Evolutionary conservation across 352 stramenopile species (phyloP).

Genomic region (Pythium sp.): DNA sequence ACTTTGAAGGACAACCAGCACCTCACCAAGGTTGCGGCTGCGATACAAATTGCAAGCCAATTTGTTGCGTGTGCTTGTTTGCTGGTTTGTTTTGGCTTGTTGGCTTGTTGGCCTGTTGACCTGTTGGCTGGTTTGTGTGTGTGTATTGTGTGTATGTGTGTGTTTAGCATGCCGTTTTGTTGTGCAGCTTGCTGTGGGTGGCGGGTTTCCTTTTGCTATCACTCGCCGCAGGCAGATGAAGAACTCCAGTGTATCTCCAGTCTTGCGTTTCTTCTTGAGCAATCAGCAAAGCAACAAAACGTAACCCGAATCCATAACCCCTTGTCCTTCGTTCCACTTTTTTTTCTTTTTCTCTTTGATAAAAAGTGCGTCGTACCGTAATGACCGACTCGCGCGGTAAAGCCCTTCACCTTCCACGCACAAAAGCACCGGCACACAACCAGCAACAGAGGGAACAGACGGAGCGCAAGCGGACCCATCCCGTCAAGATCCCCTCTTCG

Average conservation of each 20-base stretch:
- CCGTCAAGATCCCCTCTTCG: slow-evolving; percentile 2
- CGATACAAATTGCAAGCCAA: neutral
- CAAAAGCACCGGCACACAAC: slow-evolving; percentile 13
- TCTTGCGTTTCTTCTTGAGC: too few species aligned
- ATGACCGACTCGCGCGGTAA: too few species aligned
- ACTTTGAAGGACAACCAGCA: neutral
- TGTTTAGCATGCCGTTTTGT: neutral
- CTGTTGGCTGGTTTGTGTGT: neutral
- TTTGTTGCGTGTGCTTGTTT: neutral
- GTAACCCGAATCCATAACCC: too few species aligned
- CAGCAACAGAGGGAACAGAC: neutral
- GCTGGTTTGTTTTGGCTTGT: neutral
- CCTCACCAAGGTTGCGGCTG: neutral
- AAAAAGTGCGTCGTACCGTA: neutral
- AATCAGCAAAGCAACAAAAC: too few species aligned
- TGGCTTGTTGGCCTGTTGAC: neutral
- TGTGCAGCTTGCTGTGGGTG: neutral
- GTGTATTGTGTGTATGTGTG: neutral
- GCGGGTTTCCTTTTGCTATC: too few species aligned
- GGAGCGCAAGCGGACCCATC: slow-evolving; percentile 4
- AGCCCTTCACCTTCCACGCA: neutral
- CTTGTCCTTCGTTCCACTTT: slow-evolving; percentile 1
- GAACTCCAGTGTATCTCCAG: too few species aligned
- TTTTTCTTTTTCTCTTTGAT: too few species aligned
- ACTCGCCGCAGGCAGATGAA: too few species aligned